Conservation (phyloP, 1,284 basidiomycete species). For the Ganoderma lucidum region DNA sequence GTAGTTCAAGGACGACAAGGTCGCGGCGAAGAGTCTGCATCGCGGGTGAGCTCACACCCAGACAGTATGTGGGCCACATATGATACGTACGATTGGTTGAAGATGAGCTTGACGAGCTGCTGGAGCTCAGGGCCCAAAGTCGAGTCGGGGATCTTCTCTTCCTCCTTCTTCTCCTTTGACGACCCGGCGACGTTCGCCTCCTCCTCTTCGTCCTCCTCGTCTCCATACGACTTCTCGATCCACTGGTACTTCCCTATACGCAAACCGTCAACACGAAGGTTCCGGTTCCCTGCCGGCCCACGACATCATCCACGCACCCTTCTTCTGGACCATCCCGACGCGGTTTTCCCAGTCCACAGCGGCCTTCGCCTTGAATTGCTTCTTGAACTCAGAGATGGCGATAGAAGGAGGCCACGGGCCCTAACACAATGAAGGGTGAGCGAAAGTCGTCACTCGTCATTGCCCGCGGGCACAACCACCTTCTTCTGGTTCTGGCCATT, state of each 20-base stretch:
- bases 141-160: conserved; percentile 56
- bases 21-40: conserved; percentile 59
- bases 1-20: conserved; percentile 74
- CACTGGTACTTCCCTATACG: conserved; percentile 65
- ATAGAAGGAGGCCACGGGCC: conserved; percentile 44
- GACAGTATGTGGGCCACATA: neutral
- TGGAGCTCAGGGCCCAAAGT: conserved; percentile 56
- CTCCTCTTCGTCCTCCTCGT: conserved; percentile 49
- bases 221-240: conserved; percentile 63
- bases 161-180: conserved; percentile 49
- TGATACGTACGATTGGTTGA: conserved; percentile 54
- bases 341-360: conserved; percentile 59
- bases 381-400: conserved; percentile 64
- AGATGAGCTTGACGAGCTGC: conserved; percentile 65
- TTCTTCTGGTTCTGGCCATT: conserved; percentile 57
- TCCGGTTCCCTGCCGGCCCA: neutral
- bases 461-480: conserved; percentile 40
- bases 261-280: conserved; percentile 2
- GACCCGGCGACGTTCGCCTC: conserved; percentile 36
- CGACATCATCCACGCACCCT: conserved; percentile 45
- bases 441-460: neutral
- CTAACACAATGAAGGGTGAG: conserved; percentile 28
- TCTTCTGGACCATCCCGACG: conserved; percentile 61
- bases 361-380: conserved; percentile 67
- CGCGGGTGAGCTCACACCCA: conserved; percentile 3